Evolutionary conservation across 2,329 filamentous ascomycete species (phyloP).

Genomic region (Curvularia sp.): DNA sequence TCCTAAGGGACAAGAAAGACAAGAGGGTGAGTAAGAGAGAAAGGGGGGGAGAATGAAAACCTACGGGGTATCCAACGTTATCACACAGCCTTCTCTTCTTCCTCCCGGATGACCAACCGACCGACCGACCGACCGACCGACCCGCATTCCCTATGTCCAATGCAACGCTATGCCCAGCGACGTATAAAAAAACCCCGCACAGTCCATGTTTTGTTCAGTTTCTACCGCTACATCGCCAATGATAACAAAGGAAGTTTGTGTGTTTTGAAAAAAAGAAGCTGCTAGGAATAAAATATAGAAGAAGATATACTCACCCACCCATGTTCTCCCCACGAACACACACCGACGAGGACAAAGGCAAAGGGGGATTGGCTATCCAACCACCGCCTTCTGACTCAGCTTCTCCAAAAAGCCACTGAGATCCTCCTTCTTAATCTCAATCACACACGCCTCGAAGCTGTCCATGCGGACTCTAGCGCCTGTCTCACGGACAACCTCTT

Average conservation of each 20-base stretch:
- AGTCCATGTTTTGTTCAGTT: neutral
- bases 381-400: constrained; percentile 88
- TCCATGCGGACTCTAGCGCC: constrained; percentile 89
- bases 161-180: neutral
- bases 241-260: neutral
- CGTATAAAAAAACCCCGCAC: neutral
- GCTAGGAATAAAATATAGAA: neutral
- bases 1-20: neutral
- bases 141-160: neutral
- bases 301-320: neutral
- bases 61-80: neutral
- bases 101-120: neutral
- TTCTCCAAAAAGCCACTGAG: constrained; percentile 88
- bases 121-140: neutral
- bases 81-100: neutral
- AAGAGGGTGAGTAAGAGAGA: neutral
- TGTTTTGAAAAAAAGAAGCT: neutral
- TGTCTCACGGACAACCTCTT: constrained; percentile 91
- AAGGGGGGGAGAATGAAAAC: constrained; percentile 3
- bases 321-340: neutral
- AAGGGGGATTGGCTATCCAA: constrained; percentile 50
- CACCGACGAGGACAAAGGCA: neutral
- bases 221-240: neutral
- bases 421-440: constrained; percentile 97
- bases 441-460: constrained; percentile 95